Conservation (phyloP, 176 grass and related monocot genomes). For the Chloris gayana region DNA sequence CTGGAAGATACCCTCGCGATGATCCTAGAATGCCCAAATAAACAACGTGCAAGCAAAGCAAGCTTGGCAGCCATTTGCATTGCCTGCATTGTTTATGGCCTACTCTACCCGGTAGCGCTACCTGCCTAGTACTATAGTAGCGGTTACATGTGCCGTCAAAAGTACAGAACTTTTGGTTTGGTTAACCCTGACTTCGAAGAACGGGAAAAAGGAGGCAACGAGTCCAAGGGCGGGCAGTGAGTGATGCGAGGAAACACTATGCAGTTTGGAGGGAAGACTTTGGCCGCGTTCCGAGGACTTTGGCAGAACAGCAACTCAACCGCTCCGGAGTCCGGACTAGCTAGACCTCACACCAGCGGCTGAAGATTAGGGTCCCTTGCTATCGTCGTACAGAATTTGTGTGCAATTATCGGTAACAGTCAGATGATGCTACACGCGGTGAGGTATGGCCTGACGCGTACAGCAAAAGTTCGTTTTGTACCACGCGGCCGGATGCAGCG, state of each 20-base stretch:
- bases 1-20: background rate
- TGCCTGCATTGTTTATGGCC: conserved; percentile 34
- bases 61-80: background rate
- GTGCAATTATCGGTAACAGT: too few species aligned
- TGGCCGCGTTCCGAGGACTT: conserved; percentile 33
- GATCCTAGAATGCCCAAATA: conserved; percentile 3
- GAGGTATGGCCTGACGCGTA: too few species aligned
- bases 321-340: too few species aligned
- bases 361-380: background rate
- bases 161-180: conserved; percentile 29
- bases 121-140: background rate
- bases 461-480: too few species aligned
- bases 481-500: too few species aligned
- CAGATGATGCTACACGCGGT: too few species aligned
- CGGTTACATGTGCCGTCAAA: conserved; percentile 31
- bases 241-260: background rate
- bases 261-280: background rate
- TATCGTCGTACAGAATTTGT: too few species aligned
- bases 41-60: conserved; percentile 35
- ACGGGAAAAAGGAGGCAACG: background rate
- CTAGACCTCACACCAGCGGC: background rate
- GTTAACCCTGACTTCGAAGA: conserved; percentile 37
- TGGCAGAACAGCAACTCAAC: conserved; percentile 31
- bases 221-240: background rate
- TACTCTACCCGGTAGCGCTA: background rate